Percentiles rank a stretch among this genome's conserved stretches.
Conservation (phyloP, 2,329 filamentous ascomycete species). For the Penicillium sp. region DNA sequence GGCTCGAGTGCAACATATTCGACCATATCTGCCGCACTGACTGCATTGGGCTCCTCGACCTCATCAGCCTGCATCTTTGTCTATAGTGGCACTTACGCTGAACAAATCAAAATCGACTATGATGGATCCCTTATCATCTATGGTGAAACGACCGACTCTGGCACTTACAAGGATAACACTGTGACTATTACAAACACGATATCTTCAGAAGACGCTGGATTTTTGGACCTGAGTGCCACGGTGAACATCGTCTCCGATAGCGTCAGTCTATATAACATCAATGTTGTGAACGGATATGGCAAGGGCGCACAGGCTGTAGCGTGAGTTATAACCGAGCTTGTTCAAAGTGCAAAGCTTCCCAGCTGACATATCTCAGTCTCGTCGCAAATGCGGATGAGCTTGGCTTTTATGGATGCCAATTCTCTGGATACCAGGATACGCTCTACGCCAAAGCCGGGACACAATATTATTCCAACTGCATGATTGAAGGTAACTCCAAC, state of each 20-base stretch:
- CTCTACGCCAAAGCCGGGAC: constrained; percentile 34
- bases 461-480: constrained; percentile 36
- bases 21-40: constrained; percentile 28
- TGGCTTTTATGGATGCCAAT: constrained; percentile 37
- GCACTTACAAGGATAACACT: constrained; percentile 31
- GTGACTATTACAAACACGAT: constrained; percentile 36
- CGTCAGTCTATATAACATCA: constrained; percentile 38
- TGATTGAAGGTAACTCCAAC: constrained; percentile 27
- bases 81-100: constrained; percentile 32
- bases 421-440: constrained; percentile 38
- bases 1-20: constrained; percentile 22
- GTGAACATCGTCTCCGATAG: constrained; percentile 29
- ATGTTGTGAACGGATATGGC: constrained; percentile 37
- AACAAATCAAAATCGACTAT: constrained; percentile 33
- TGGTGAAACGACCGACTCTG: constrained; percentile 31
- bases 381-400: constrained; percentile 32
- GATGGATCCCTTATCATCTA: constrained; percentile 32
- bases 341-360: not conserved
- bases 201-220: constrained; percentile 30
- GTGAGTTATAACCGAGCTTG: constrained; percentile 11
- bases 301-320: constrained; percentile 36
- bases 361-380: constrained; percentile 11
- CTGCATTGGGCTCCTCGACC: constrained; percentile 24
- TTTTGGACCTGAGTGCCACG: constrained; percentile 33
- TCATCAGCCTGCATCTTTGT: constrained; percentile 35